These are phyloP conservation scores for Xanthoceras sorbifolium DNA, from an alignment of 345 rosid species.

Conservation along the genomic window DNA sequence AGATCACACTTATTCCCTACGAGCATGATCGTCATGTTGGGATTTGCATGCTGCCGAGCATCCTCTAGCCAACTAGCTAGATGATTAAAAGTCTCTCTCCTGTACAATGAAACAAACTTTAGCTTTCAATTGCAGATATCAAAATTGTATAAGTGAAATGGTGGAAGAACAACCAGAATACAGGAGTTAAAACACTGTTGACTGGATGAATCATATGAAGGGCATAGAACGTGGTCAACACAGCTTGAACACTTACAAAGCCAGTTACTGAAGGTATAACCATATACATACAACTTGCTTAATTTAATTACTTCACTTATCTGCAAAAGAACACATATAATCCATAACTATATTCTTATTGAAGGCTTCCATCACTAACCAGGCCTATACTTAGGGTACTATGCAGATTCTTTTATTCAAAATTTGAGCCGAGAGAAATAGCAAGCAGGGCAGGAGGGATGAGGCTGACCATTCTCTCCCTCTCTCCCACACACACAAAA, in stretches of 20 bases:
- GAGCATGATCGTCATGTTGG: conserved; percentile 93
- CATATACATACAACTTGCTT: neutral
- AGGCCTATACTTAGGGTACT: neutral
- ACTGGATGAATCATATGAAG: neutral
- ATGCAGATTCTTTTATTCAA: too few species aligned
- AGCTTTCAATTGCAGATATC: conserved; percentile 17
- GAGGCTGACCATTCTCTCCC: neutral
- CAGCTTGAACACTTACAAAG: neutral
- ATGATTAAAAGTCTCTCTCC: conserved; percentile 99
- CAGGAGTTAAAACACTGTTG: neutral
- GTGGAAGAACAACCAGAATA: neutral
- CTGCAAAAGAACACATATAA: neutral
- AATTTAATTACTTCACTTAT: neutral
- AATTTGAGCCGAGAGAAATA: neutral
- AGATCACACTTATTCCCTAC: conserved; percentile 94
- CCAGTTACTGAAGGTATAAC: neutral
- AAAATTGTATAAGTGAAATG: neutral
- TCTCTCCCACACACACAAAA: neutral
- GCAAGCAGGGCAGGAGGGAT: neutral
- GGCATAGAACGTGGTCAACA: neutral
- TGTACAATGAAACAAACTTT: conserved; percentile 30
- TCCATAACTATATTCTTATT: too few species aligned
- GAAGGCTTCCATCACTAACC: neutral
- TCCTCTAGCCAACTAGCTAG: conserved; percentile 97
- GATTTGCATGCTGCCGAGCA: conserved; percentile 98